Evolutionary conservation across 129 eudicot genomes (phyloP), one percentile per base, ranked within the genome.

Genomic region (Cynara cardunculus): DNA sequence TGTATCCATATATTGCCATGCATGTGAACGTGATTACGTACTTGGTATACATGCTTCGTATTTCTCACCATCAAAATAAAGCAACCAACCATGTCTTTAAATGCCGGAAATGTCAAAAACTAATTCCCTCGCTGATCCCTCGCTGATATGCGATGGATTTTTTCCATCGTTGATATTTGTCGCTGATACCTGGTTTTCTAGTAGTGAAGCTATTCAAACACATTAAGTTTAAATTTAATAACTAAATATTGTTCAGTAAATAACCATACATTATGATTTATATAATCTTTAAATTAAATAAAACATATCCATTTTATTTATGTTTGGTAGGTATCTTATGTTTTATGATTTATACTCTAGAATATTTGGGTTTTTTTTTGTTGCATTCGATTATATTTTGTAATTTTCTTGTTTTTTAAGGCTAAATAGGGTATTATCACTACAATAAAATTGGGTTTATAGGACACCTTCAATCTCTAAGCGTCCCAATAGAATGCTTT

Each of bases 1-100:
- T 13, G 59, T 24, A 64, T 77, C 39, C 25, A 34, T 34, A 34
- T 34, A 61, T 26, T 35, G 53, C 66, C 19, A 66, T 37, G 66
- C 81, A 78, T 39, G 81, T 35, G 67, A 66, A 53, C 64, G 64
- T 53, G 64, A 18, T 66, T 66, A 77, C 74, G 64, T 65, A 65
- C 3, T 4, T 35, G 49, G 62, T 62, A 30, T 44, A 46, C 13
- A 31, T 31, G 68, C 30, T 25, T 26, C 24, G 18, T 19, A 62
- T 19, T 19, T 5, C 13, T 19, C 26, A 62, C 64, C 64, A 16
- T 53, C 64, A 53, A 53, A 53, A 53, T 53, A 53, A 53, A 53
- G 22, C 64, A 53, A 53, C 64, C 64, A 53, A 1, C 8, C 64
- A 53, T 53, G 64, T 53, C 22, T 3, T 53, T 18, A 53, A 53